Percentiles rank a stretch among this genome's conserved stretches.
phyloP scores from a whole-genome alignment of 495 filamentous ascomycete species.

The Hypoxylon rickii region DNA sequence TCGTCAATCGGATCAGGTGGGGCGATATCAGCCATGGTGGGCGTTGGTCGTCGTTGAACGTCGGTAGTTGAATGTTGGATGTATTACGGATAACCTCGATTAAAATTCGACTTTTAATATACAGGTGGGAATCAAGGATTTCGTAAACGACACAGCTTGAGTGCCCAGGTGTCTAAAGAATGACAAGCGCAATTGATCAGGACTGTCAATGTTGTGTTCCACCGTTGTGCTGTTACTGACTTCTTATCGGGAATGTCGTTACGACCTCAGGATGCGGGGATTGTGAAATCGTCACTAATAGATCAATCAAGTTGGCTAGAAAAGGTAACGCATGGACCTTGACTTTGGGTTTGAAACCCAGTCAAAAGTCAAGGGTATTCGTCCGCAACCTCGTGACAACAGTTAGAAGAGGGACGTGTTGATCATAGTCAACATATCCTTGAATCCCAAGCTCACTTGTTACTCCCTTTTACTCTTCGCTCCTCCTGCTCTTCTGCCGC shows the following conservation, averaged over 20 bases:
- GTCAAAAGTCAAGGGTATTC: slow-evolving; percentile 11
- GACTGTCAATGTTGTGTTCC: background rate
- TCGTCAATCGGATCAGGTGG: slow-evolving; percentile 28
- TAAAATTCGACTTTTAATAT: too few species aligned
- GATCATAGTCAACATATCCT: slow-evolving; percentile 10
- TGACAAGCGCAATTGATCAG: slow-evolving; percentile 4
- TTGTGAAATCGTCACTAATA: slow-evolving; percentile 13
- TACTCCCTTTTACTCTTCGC: too few species aligned
- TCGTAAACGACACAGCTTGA: too few species aligned
- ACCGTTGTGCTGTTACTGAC: slow-evolving; percentile 1
- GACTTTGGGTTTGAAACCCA: background rate
- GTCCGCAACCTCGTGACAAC: slow-evolving; percentile 4
- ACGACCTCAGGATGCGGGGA: slow-evolving; percentile 21
- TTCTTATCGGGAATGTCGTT: slow-evolving; percentile 16
- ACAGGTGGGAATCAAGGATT: too few species aligned
- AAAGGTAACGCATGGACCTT: slow-evolving; percentile 12
- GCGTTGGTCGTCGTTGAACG: background rate
- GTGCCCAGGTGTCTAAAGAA: too few species aligned
- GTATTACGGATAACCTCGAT: too few species aligned
- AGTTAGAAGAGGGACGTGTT: slow-evolving; percentile 5
- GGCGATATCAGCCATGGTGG: slow-evolving; percentile 19
- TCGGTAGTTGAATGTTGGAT: too few species aligned
- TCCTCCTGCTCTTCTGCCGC: background rate
- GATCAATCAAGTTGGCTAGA: slow-evolving; percentile 22
- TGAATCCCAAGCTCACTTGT: too few species aligned